phyloP scores from a whole-genome alignment of 2,329 filamentous ascomycete genomes.

The Dothidotthia symphoricarpi region DNA sequence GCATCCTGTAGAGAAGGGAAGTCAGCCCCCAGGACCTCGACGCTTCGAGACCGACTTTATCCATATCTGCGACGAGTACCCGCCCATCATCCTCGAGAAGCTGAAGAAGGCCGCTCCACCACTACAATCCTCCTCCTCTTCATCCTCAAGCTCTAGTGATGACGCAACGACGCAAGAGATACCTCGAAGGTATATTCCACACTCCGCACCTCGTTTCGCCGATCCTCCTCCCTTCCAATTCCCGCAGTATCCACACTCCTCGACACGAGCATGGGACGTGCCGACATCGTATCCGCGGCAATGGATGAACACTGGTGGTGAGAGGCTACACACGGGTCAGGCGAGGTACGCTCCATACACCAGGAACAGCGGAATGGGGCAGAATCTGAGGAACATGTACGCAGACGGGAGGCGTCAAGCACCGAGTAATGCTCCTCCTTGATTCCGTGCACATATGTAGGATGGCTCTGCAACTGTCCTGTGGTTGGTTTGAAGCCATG shows the following conservation, averaged over 20 bases:
- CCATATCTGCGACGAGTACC: conserved; percentile 23
- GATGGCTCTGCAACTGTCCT: conserved; percentile 3
- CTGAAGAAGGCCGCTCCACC: conserved; percentile 6
- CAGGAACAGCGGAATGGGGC: conserved; percentile 3
- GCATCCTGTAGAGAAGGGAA: not conserved
- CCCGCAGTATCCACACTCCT: conserved; percentile 8
- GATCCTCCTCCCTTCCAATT: conserved; percentile 8
- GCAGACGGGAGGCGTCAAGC: conserved; percentile 12
- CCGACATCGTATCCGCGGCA: conserved; percentile 13
- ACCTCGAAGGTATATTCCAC: conserved; percentile 19
- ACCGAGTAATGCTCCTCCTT: conserved; percentile 27
- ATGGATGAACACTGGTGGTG: conserved; percentile 8
- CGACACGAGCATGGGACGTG: conserved; percentile 7
- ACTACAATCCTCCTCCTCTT: conserved; percentile 3
- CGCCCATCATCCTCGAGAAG: conserved; percentile 14
- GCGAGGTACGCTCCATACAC: conserved; percentile 23
- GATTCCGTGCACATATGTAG: conserved; percentile 9
- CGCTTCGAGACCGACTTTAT: conserved; percentile 19
- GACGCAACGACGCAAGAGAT: conserved; percentile 18
- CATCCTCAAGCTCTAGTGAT: conserved; percentile 12
- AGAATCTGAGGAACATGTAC: conserved; percentile 10
- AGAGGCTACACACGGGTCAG: conserved; percentile 1
- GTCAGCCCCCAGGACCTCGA: too few species aligned
- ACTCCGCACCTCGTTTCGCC: conserved; percentile 8
- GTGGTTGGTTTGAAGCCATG: conserved; percentile 2